A percentile compares a stretch with the other conserved stretches of the same genome.
Evolutionary conservation across 2,329 filamentous ascomycete species (phyloP).

Genomic region (Fusarium aywerte): DNA sequence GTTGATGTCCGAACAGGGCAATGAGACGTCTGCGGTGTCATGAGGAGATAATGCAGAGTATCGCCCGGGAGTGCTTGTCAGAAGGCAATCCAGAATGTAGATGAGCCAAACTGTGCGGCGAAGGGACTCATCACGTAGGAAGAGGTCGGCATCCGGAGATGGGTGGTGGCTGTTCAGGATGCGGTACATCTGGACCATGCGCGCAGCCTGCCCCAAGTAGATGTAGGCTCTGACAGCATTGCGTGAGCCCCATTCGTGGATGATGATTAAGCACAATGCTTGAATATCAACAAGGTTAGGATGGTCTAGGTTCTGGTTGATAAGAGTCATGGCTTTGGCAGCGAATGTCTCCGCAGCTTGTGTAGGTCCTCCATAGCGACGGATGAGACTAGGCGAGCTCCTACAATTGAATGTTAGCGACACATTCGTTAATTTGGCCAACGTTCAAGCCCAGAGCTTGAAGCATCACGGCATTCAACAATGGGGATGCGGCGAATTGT

Average conservation of each 20-base stretch:
- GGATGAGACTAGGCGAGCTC: slow-evolving; percentile 66
- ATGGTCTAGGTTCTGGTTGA: slow-evolving; percentile 69
- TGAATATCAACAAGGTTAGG: slow-evolving; percentile 70
- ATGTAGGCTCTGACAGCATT: slow-evolving; percentile 72
- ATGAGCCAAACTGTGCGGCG: slow-evolving; percentile 71
- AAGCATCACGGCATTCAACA: neutral
- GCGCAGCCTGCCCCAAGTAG: slow-evolving; percentile 70
- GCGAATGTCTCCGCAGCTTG: slow-evolving; percentile 69
- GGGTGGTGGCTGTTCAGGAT: slow-evolving; percentile 67
- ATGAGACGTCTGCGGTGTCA: slow-evolving; percentile 65
- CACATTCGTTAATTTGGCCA: neutral
- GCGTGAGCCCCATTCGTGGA: slow-evolving; percentile 71
- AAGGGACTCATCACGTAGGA: slow-evolving; percentile 70
- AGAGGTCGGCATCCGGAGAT: slow-evolving; percentile 65
- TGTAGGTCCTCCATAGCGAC: slow-evolving; percentile 67
- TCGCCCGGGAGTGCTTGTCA: slow-evolving; percentile 70
- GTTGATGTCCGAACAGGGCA: slow-evolving; percentile 71
- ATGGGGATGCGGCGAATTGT: neutral
- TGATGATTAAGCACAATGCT: slow-evolving; percentile 68
- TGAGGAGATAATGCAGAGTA: slow-evolving; percentile 65
- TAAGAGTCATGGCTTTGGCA: slow-evolving; percentile 65
- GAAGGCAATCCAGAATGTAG: slow-evolving; percentile 70
- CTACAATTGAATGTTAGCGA: slow-evolving; percentile 50
- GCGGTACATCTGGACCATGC: slow-evolving; percentile 72
- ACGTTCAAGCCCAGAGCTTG: neutral